Evolutionary conservation across 1,284 basidiomycete genomes (phyloP), one percentile per base, ranked within the genome.

Genomic region (Boletellus deceptivus): DNA sequence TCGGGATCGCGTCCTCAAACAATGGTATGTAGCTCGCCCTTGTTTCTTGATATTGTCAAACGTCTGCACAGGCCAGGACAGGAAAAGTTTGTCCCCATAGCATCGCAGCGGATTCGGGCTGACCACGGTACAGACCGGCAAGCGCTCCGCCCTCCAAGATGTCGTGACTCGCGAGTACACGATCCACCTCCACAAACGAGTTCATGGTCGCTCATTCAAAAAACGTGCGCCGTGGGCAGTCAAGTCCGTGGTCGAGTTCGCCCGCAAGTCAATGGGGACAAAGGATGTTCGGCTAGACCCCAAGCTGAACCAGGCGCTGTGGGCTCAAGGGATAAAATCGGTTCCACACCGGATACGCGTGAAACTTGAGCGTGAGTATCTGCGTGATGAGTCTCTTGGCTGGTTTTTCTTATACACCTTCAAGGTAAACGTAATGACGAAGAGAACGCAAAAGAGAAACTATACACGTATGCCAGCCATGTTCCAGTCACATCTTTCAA

Each of bases 101-200:
- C 17, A 49, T 70, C 67, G 62, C 65, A 61, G 10, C 17, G 25
- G n/a, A 5, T 22, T 40, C 29, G 17, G 14, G 47, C 43, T 56
- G n/a, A 57, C 37, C 14, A 18, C 53, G 39, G 51, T 48, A 43
- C 58, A 91, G 88, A 84, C 85, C 64, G 75, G 86, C 75, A 93
- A 93, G 80, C 91, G 92, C 74, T 93, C 91, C 56, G 93, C 93
- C 56, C 90, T 97, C 70, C 83, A 91, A 75, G 94, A 97, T 73
- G 93, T 97, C 75, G 93, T 97, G 61, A 91, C 94, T 64, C 86
- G 94, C 69, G 94, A 97, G 72, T 94, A 95, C 84, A 95, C 93
- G 64, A 89, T 97, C 76, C 91, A 96, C 75, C 77, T 97, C 48
- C 93, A 96, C 85, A 97, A 95, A 76, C 86, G 76, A 60, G 90